phyloP scores from a whole-genome alignment of 225 moss, liverwort and hornwort genomes.

The Marchantia polymorpha region DNA sequence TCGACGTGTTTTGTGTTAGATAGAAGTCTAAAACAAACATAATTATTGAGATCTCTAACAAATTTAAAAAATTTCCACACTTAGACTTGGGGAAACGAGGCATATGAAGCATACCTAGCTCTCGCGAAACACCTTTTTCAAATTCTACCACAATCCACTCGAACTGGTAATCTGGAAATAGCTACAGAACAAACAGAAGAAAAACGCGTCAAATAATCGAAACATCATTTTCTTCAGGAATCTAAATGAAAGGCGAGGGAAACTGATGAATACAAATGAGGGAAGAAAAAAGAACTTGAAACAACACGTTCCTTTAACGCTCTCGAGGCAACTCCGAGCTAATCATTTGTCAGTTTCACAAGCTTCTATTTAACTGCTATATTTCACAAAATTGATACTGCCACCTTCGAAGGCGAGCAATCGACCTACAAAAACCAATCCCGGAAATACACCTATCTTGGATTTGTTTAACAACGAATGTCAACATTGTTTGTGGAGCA shows the following conservation, averaged over 20 bases:
- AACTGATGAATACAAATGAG: no score
- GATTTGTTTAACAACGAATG: no score
- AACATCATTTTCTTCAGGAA: no score
- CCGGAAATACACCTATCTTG: no score
- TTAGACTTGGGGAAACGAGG: no score
- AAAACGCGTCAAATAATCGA: no score
- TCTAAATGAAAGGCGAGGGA: background rate
- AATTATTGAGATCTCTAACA: no score
- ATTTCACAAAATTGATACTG: background rate
- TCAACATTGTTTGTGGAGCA: background rate
- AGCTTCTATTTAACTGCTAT: background rate
- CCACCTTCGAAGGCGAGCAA: no score
- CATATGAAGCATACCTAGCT: constrained; percentile 89
- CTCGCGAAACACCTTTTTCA: constrained; percentile 59
- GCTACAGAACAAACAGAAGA: constrained; percentile 47
- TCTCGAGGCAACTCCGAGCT: background rate
- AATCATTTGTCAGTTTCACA: background rate
- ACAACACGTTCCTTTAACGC: background rate
- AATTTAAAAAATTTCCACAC: no score
- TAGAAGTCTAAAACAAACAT: no score
- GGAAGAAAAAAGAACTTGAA: background rate
- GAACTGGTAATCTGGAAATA: constrained; percentile 94
- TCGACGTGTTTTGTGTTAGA: no score
- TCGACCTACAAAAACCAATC: no score
- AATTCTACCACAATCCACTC: constrained; percentile 97